Evolutionary conservation across 1,284 basidiomycete genomes (phyloP).

Genomic region (Austroboletus novae-zelandiae): DNA sequence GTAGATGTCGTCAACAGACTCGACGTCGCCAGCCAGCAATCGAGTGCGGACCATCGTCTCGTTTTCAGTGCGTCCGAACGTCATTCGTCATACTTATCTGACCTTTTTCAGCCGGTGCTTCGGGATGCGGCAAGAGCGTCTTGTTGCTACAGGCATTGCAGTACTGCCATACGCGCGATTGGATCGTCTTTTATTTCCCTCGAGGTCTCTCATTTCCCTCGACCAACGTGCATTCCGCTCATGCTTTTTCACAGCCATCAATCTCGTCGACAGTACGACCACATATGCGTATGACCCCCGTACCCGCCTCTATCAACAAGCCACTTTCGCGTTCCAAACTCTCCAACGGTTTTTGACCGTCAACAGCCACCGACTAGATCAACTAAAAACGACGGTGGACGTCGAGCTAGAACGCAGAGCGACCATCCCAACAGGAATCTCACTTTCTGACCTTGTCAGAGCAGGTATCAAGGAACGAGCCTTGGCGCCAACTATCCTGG

Average conservation of each 20-base stretch:
- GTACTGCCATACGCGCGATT: slow-evolving; percentile 68
- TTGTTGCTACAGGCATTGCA: slow-evolving; percentile 80
- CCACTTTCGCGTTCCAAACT: slow-evolving; percentile 57
- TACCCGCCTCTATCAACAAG: slow-evolving; percentile 80
- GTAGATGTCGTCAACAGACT: slow-evolving; percentile 50
- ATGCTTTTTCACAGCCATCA: slow-evolving; percentile 45
- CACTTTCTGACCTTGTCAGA: slow-evolving; percentile 58
- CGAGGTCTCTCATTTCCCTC: slow-evolving; percentile 47
- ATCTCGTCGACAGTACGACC: slow-evolving; percentile 78
- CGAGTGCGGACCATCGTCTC: slow-evolving; percentile 42
- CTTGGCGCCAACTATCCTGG: slow-evolving; percentile 64
- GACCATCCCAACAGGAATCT: slow-evolving; percentile 47
- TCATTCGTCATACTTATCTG: neutral
- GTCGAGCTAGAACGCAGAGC: slow-evolving; percentile 47
- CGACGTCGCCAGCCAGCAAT: slow-evolving; percentile 47
- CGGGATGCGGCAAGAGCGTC: slow-evolving; percentile 84
- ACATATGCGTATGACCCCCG: slow-evolving; percentile 73
- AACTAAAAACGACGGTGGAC: slow-evolving; percentile 40
- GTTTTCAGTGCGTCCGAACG: slow-evolving; percentile 54
- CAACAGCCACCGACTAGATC: slow-evolving; percentile 45
- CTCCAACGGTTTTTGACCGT: slow-evolving; percentile 58
- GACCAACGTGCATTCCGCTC: neutral
- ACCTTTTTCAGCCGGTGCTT: slow-evolving; percentile 56
- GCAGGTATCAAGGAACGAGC: slow-evolving; percentile 54
- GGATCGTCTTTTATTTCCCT: slow-evolving; percentile 90